Percentiles rank a stretch among this genome's conserved stretches.
phyloP scores from a whole-genome alignment of 2,329 filamentous ascomycete species.

The Aureobasidium vineae region DNA sequence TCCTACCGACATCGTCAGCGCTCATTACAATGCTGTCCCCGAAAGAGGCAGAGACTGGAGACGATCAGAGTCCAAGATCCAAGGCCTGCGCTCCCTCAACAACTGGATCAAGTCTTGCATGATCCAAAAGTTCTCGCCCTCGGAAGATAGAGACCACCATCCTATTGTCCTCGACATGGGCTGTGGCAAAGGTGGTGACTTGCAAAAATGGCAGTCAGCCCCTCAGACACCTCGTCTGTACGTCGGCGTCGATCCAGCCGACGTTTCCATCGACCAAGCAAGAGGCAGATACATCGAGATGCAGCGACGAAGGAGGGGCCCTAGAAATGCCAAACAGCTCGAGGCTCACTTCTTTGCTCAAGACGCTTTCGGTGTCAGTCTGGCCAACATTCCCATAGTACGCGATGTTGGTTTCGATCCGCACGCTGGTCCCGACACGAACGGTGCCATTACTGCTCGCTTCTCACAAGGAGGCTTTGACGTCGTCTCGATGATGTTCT shows the following conservation, averaged over 20 bases:
- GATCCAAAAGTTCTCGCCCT: conserved; percentile 85
- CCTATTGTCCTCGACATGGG: conserved; percentile 89
- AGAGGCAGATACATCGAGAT: conserved; percentile 77
- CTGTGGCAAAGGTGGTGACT: conserved; percentile 93
- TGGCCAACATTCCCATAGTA: conserved; percentile 79
- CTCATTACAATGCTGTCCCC: conserved; percentile 95
- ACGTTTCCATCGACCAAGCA: conserved; percentile 88
- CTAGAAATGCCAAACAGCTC: conserved; percentile 28
- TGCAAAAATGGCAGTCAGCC: conserved; percentile 94
- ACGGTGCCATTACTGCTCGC: conserved; percentile 60
- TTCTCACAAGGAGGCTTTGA: conserved; percentile 78
- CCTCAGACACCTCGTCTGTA: conserved; percentile 91
- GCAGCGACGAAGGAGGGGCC: conserved; percentile 55
- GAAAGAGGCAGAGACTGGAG: conserved; percentile 94
- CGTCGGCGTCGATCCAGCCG: conserved; percentile 89
- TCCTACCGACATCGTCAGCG: conserved; percentile 80
- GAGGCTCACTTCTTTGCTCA: conserved; percentile 86
- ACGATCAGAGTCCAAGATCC: conserved; percentile 90
- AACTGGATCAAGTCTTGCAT: conserved; percentile 99
- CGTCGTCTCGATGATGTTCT: conserved; percentile 98
- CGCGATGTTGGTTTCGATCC: conserved; percentile 83
- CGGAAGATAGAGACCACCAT: conserved; percentile 50
- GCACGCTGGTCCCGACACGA: conserved; percentile 58
- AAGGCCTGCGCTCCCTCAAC: conserved; percentile 90
- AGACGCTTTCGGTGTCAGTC: conserved; percentile 84